These are phyloP conservation scores for Dillenia suffruticosa DNA, from an alignment of 164 flowering plant genomes.

Conservation along the genomic window DNA sequence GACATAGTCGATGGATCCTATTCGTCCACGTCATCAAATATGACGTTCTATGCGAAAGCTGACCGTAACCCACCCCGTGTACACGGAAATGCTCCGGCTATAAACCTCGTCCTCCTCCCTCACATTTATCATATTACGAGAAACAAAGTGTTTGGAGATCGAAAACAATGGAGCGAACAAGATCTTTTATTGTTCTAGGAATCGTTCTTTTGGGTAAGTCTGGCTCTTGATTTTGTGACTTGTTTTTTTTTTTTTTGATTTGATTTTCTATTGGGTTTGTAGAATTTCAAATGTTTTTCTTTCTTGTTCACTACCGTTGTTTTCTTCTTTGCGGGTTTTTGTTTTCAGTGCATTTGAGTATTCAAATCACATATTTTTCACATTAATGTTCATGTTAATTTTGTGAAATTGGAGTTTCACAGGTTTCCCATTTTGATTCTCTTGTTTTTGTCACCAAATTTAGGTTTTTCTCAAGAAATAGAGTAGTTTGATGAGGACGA, in stretches of 20 bases:
- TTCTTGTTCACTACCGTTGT: not conserved
- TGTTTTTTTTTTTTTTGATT: not conserved
- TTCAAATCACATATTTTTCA: no score
- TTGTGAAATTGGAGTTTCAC: not conserved
- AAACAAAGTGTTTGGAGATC: not conserved
- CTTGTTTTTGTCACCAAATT: no score
- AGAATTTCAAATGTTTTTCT: not conserved
- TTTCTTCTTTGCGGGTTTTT: not conserved
- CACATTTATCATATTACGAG: not conserved
- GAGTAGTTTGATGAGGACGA: no score
- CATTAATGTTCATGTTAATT: not conserved
- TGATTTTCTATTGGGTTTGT: not conserved
- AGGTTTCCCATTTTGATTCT: not conserved
- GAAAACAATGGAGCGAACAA: slow-evolving; percentile 11
- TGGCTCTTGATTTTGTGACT: not conserved
- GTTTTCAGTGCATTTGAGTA: no score
- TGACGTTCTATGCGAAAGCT: slow-evolving; percentile 6
- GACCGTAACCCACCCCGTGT: not conserved
- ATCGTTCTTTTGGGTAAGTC: slow-evolving; percentile 18
- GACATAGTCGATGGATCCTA: not conserved
- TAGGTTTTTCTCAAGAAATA: no score
- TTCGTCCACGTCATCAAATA: slow-evolving; percentile 31
- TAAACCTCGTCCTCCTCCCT: not conserved
- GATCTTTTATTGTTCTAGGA: slow-evolving; percentile 11
- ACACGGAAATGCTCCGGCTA: no score